phyloP scores from a whole-genome alignment of 441 rosid species.

The Aquilaria agallochum region DNA sequence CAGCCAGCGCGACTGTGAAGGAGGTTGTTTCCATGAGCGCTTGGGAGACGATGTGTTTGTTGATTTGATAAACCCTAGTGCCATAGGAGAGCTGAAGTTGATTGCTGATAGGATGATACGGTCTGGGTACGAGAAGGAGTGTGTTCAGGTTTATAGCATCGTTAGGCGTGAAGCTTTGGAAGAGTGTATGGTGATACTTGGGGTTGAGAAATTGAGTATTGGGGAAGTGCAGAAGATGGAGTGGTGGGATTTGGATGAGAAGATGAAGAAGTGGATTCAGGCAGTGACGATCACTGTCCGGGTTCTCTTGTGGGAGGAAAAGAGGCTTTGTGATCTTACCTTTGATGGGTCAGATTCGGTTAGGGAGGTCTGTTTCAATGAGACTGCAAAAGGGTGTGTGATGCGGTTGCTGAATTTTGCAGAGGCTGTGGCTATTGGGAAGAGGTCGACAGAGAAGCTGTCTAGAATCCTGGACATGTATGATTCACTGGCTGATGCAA shows the following conservation, averaged over 20 bases:
- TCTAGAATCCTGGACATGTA: slow-evolving; percentile 88
- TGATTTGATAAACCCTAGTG: slow-evolving; percentile 64
- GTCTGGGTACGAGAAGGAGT: slow-evolving; percentile 82
- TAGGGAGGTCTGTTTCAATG: slow-evolving; percentile 69
- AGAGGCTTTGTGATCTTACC: slow-evolving; percentile 63
- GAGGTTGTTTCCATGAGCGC: slow-evolving; percentile 70
- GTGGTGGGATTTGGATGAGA: slow-evolving; percentile 84
- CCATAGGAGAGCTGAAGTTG: slow-evolving; percentile 56
- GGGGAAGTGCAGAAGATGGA: slow-evolving; percentile 89
- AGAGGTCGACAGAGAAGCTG: slow-evolving; percentile 77
- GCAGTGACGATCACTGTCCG: slow-evolving; percentile 66
- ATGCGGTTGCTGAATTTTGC: slow-evolving; percentile 85
- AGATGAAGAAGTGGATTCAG: slow-evolving; percentile 91
- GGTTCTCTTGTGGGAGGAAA: slow-evolving; percentile 76
- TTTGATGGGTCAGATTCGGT: slow-evolving; percentile 47
- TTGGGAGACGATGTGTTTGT: slow-evolving; percentile 62
- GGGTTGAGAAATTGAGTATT: slow-evolving; percentile 82
- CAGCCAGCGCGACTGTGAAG: slow-evolving; percentile 47
- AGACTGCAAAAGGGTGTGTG: slow-evolving; percentile 72
- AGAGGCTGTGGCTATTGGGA: slow-evolving; percentile 72
- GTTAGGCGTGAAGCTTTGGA: slow-evolving; percentile 78
- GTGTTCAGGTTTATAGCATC: slow-evolving; percentile 71
- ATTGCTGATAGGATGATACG: slow-evolving; percentile 83
- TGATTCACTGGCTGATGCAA: slow-evolving; percentile 55
- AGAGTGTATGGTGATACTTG: slow-evolving; percentile 67